These are phyloP conservation scores for Komagataea norvegica DNA, from an alignment of 1,139 yeast species.

Conservation along the genomic window DNA sequence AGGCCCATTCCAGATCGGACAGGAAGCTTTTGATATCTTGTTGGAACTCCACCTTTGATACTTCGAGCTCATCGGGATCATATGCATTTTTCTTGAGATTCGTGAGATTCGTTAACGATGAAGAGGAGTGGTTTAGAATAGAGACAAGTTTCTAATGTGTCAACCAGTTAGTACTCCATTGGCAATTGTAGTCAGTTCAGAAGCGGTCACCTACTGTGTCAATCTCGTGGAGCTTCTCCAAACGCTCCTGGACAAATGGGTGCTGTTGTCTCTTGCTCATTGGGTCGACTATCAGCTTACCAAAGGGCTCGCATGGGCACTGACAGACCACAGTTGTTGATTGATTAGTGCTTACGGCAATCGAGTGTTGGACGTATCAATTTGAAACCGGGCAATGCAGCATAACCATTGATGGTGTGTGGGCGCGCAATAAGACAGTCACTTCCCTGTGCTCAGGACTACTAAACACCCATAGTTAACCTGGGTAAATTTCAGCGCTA, in stretches of 20 bases:
- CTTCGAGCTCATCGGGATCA: conserved; percentile 13
- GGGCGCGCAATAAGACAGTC: conserved; percentile 14
- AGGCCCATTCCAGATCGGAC: conserved; percentile 24
- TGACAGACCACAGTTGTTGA: background rate
- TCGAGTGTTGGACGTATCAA: conserved; percentile 5
- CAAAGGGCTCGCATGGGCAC: too few relatives aligned
- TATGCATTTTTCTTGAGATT: conserved; percentile 22
- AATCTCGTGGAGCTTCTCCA: conserved; percentile 41
- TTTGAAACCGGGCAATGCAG: too few relatives aligned
- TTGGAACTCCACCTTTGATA: conserved; percentile 18
- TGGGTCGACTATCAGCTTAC: too few relatives aligned
- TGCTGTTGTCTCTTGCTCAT: conserved; percentile 20
- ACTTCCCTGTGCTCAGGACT: conserved; percentile 15
- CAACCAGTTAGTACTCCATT: conserved; percentile 27
- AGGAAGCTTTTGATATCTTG: conserved; percentile 21
- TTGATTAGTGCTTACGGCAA: background rate
- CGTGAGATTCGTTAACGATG: conserved; percentile 19
- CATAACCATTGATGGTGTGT: conserved; percentile 2
- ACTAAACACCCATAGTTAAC: conserved; percentile 13
- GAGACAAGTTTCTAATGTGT: conserved; percentile 25
- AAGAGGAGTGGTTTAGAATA: conserved; percentile 25
- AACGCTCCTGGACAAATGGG: conserved; percentile 40
- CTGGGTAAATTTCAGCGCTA: conserved; percentile 24
- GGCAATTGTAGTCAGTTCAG: conserved; percentile 23
- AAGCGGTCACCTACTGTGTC: conserved; percentile 29